Base-by-base conservation (phyloP, 208 protist genomes). In the Porcisia hertigi region DNA sequence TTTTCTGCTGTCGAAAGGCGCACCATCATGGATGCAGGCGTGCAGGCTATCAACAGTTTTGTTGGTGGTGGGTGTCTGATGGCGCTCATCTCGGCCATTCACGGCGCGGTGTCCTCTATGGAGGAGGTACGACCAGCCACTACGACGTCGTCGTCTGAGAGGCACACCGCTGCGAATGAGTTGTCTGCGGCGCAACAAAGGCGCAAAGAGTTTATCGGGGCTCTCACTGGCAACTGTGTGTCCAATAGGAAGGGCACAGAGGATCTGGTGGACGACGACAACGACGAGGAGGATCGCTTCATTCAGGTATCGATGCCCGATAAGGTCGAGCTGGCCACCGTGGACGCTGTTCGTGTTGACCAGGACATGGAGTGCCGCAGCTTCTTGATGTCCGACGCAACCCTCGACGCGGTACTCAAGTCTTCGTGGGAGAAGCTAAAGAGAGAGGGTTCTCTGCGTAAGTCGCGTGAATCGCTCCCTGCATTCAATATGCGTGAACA, bases 11-110 rank as follows among this genome's bases (percentile, higher is more conserved):
- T 60, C 59, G 72, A 73, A 30, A 87, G 91, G 52, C 84, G 89
- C n/a, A 78, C 83, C 58, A 77, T 93, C 54, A 85, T 96, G 75
- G 89, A 97, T 75, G 81, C 86, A 16, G 88, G 84, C 23, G 82
- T 93, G 52, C 87, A 96, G 73, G 82, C 85, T 23, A 93, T 96
- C 57, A 93, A 91, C 76, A 82, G 84, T 20, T 88, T 94, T 57
- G 65, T 75, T 14, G 91, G 84, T 39, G 79, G 80, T 5, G 88
- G 87, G 30, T 95, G 91, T 76, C 85, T 96, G 39, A 69, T 95
- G 47, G 75, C 81, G n/a, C 82, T 97, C 43, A 73, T 94, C 25
- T 89, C 88, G 1, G 84, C 90, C 58, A 79, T 97, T 77, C 83
- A 86, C 71, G 91, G 90, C 23, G 85, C 64, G 36, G 75, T 97